phyloP scores from a whole-genome alignment of 768 basidiomycete species.

The Leccinum rimulosum region DNA sequence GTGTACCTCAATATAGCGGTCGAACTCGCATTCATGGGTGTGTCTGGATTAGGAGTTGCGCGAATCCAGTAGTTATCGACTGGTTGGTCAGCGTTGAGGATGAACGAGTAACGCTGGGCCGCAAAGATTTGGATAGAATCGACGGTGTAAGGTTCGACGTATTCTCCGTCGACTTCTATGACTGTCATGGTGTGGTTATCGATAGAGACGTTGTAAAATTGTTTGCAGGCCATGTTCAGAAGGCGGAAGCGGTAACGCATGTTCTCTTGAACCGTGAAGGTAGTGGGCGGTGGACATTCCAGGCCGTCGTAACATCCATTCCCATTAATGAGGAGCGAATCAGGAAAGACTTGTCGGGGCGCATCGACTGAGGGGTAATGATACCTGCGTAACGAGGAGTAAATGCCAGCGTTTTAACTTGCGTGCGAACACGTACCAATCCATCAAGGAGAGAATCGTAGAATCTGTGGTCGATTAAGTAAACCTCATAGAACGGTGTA shows the following conservation, averaged over 20 bases:
- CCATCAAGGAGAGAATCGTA: not conserved
- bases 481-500: not conserved
- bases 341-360: constrained; percentile 14
- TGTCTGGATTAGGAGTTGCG: not conserved
- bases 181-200: constrained; percentile 32
- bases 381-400: constrained; percentile 12
- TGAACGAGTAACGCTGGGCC: constrained; percentile 48
- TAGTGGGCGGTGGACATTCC: constrained; percentile 23
- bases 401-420: not conserved
- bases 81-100: constrained; percentile 39
- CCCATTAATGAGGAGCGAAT: constrained; percentile 42
- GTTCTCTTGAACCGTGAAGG: constrained; percentile 32
- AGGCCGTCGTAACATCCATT: constrained; percentile 33
- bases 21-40: not conserved
- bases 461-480: not conserved
- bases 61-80: constrained; percentile 40
- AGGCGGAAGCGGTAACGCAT: constrained; percentile 41
- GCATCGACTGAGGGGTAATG: constrained; percentile 11
- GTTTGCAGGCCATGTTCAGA: constrained; percentile 36
- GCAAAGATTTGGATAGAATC: constrained; percentile 36
- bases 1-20: constrained; percentile 19
- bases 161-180: constrained; percentile 44
- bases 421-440: not conserved
- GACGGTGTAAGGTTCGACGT: constrained; percentile 37
- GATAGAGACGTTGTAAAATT: constrained; percentile 28